Evolutionary conservation across 352 stramenopile species (phyloP).

Genomic region (Phytophthora citrophthora): DNA sequence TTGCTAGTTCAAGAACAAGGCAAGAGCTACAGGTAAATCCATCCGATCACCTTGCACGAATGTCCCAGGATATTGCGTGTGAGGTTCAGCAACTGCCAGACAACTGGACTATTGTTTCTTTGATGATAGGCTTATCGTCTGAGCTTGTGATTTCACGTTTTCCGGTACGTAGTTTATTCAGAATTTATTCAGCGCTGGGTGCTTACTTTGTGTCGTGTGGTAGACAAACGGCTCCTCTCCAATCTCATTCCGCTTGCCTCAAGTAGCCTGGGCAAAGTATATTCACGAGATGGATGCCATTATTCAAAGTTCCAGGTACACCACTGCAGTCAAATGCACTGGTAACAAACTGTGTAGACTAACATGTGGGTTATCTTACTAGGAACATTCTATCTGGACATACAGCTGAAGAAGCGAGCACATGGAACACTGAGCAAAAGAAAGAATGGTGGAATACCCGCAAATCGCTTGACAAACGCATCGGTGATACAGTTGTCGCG

Average conservation of each 20-base stretch:
- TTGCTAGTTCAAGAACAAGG: constrained; percentile 5
- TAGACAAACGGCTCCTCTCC: constrained; percentile 54
- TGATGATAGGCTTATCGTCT: constrained; percentile 45
- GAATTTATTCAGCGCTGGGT: neutral
- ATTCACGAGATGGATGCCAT: constrained; percentile 55
- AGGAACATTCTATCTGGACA: constrained; percentile 72
- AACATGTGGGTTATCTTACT: neutral
- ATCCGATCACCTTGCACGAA: constrained; percentile 23
- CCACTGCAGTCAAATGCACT: neutral
- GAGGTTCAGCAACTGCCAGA: constrained; percentile 42
- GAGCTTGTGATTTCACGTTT: constrained; percentile 60
- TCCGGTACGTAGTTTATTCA: constrained; percentile 29
- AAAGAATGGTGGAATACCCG: constrained; percentile 82
- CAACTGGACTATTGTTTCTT: constrained; percentile 51
- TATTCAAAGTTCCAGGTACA: constrained; percentile 68
- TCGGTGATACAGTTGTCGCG: constrained; percentile 43
- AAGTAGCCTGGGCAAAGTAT: constrained; percentile 44
- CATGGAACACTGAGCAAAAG: constrained; percentile 67
- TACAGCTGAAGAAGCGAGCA: constrained; percentile 52
- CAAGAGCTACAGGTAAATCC: neutral
- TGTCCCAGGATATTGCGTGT: constrained; percentile 18
- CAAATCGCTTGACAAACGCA: constrained; percentile 57
- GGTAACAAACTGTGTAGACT: constrained; percentile 3
- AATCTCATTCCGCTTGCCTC: constrained; percentile 58
- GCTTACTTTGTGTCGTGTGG: constrained; percentile 16